Evolutionary conservation across 306 rosid genomes (phyloP).

Genomic region (Lablab purpureus): DNA sequence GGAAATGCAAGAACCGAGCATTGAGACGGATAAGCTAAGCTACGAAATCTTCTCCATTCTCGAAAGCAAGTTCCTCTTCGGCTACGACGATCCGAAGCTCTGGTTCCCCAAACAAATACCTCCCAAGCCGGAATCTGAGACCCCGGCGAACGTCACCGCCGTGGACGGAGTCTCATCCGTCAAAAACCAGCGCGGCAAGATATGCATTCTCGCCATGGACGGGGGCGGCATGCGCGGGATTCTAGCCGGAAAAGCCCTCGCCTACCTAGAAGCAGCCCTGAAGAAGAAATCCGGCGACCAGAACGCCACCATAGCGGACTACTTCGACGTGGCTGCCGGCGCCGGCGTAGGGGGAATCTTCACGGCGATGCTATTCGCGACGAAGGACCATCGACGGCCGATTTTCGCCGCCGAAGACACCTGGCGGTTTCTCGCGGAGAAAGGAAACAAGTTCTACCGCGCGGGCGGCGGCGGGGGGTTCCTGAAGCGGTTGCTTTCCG

Average conservation of each 20-base stretch:
- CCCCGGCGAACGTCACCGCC: conserved; percentile 1
- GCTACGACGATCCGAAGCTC: conserved; percentile 91
- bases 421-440: conserved; percentile 77
- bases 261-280: conserved; percentile 78
- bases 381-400: conserved; percentile 72
- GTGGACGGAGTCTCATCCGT: conserved; percentile 59
- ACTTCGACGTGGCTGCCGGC: conserved; percentile 91
- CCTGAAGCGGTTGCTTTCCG: conserved; percentile 52
- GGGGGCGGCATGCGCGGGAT: conserved; percentile 96
- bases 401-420: conserved; percentile 82
- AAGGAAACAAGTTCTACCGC: conserved; percentile 72
- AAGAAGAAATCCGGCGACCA: conserved; percentile 87
- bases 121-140: conserved; percentile 52
- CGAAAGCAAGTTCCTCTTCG: conserved; percentile 94
- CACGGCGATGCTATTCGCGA: conserved; percentile 87
- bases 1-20: conserved; percentile 96
- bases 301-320: conserved; percentile 89
- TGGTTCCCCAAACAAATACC: conserved; percentile 90
- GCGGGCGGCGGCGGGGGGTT: conserved; percentile 30
- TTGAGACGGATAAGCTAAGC: conserved; percentile 96
- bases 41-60: conserved; percentile 96
- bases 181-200: conserved; percentile 94
- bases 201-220: conserved; percentile 92
- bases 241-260: conserved; percentile 88
- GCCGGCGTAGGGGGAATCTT: conserved; percentile 93